Percentiles rank a stretch among this genome's conserved stretches.
Conservation (phyloP, 148 eudicot species). For the Diospyros lotus region DNA sequence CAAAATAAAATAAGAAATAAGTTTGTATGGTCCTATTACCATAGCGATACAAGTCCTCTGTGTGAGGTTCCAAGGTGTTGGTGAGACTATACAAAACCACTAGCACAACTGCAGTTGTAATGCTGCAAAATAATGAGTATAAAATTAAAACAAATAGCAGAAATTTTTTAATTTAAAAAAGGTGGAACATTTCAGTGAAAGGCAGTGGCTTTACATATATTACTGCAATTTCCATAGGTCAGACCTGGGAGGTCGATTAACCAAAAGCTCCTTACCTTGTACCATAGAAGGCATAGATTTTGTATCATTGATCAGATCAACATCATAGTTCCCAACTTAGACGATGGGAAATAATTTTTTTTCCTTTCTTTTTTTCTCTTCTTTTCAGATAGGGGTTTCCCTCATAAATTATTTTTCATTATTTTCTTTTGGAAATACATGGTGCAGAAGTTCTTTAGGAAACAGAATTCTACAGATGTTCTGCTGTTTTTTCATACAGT, state of each 20-base stretch:
- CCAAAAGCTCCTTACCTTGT: neutral
- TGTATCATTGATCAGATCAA: neutral
- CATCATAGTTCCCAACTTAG: neutral
- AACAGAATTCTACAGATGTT: too few species aligned
- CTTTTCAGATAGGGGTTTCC: neutral
- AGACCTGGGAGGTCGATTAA: neutral
- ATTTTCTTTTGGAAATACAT: neutral
- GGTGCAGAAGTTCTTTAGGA: neutral
- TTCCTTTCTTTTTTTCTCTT: neutral
- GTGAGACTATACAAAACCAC: constrained; percentile 72
- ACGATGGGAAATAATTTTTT: too few species aligned
- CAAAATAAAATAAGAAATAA: neutral
- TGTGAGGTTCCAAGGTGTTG: constrained; percentile 63
- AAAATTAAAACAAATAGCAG: neutral
- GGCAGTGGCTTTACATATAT: neutral
- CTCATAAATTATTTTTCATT: neutral
- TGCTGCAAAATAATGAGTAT: constrained; percentile 30
- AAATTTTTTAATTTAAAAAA: too few species aligned
- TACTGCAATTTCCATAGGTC: neutral
- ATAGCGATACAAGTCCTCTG: constrained; percentile 81
- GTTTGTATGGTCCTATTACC: constrained; percentile 34
- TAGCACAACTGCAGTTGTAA: constrained; percentile 68
- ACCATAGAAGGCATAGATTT: neutral
- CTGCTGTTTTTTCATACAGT: neutral
- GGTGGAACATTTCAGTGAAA: neutral